Base-by-base conservation (phyloP, 768 basidiomycete species). In the Tubosaeta brunneosetosa region DNA sequence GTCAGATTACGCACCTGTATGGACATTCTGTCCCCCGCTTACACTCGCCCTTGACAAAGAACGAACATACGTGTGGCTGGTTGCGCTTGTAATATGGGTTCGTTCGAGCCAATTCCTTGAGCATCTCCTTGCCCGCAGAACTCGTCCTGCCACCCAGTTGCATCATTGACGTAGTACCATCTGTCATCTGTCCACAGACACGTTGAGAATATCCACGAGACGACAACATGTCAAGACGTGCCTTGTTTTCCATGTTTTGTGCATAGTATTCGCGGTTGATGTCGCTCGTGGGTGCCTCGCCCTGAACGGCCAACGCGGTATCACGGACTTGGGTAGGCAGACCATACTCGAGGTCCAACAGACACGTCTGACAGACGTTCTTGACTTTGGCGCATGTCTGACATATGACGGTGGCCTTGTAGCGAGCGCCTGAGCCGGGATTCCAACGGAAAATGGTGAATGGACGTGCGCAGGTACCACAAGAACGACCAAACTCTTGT, bases 401-500 rank as follows among this genome's bases (percentile, higher is more conserved):
- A 72, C 94, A 97, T 55, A 97, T 85, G 55, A 97, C 93, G 11
- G 97, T 99, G 53, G 92, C 89, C 77, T 98, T 98, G 83, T 82
- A 97, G 27, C 95, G 85, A 68, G 85, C 87, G 38, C 94, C 95
- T 3, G 85, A 74, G 42, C 97, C 97, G 2, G 97, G 94, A 65
- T 97, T 95, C 97, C 97, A 99, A 37, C 93, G 88, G 74, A 99
- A 99, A 61, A 97, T 88, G 44, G 91, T 95, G 73, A 94, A 95
- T 2, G 92, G 97, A 22, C 97, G 82, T 3, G 94, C 93, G 66
- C 97, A 99, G 49, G 95, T 95, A 58, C 97, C 97, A 71, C 97
- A 99, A 49, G 93, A 93, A 26, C 88, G 81, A 4, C 94, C 97
- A 57, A 89, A 95, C 65, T 94, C 89, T 80, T 98, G 97, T 72